phyloP scores from a whole-genome alignment of 257 asterid species.

The Capsicum rhomboideum region DNA sequence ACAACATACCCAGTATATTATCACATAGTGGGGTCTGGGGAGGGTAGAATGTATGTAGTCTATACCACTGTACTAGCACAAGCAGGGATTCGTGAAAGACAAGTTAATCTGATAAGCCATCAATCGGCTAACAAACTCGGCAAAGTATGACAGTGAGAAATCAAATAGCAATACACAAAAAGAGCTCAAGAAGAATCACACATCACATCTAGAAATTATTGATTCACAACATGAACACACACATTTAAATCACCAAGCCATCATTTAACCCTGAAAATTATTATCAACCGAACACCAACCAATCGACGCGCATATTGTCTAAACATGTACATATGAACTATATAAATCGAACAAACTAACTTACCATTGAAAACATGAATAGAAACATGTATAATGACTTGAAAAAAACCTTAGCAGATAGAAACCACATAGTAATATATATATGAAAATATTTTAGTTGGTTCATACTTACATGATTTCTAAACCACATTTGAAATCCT shows the following conservation, averaged over 20 bases:
- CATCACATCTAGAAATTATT: background rate
- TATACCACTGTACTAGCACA: background rate
- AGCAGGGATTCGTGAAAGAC: background rate
- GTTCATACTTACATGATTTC: too few relatives aligned
- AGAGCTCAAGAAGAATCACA: background rate
- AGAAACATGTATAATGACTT: too few relatives aligned
- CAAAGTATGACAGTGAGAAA: background rate
- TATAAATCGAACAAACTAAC: background rate
- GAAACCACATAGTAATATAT: too few relatives aligned
- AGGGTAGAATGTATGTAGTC: too few relatives aligned
- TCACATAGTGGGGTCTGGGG: too few relatives aligned
- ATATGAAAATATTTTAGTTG: too few relatives aligned
- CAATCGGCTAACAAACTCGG: background rate
- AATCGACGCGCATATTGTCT: background rate
- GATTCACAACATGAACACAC: background rate
- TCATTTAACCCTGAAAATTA: background rate
- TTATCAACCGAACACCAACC: background rate
- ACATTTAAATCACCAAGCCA: too few relatives aligned
- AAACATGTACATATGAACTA: background rate
- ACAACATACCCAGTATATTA: too few relatives aligned
- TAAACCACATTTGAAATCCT: too few relatives aligned
- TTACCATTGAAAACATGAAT: background rate
- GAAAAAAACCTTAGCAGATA: too few relatives aligned
- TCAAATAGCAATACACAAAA: background rate
- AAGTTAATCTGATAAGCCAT: background rate